phyloP scores from a whole-genome alignment of 257 asterid species.

The Hygrophila difformis region DNA sequence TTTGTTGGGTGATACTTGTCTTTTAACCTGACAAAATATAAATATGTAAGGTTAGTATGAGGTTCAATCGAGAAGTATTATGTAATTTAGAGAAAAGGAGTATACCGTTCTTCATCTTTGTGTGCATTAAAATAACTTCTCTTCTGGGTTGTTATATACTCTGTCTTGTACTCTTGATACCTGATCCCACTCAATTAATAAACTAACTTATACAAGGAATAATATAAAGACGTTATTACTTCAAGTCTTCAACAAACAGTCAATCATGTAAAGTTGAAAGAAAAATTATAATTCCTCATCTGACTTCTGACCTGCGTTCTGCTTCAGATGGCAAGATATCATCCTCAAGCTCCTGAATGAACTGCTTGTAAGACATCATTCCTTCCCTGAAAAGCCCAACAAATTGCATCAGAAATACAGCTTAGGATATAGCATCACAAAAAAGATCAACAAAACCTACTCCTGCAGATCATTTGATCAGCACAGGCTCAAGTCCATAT shows the following conservation, averaged over 20 bases:
- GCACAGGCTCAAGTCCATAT: too few relatives aligned
- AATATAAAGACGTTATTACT: not conserved
- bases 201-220: constrained; percentile 10
- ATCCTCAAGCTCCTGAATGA: constrained; percentile 99
- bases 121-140: constrained; percentile 73
- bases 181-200: constrained; percentile 26
- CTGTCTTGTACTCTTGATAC: constrained; percentile 91
- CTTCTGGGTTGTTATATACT: constrained; percentile 81
- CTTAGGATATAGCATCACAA: too few relatives aligned
- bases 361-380: constrained; percentile 98
- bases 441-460: constrained; percentile 3
- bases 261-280: not conserved
- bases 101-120: constrained; percentile 91
- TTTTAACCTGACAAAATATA: constrained; percentile 58
- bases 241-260: not conserved
- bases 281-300: constrained; percentile 13
- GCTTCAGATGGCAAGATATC: constrained; percentile 95
- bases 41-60: constrained; percentile 16
- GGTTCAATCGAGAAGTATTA: not conserved
- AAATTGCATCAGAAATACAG: too few relatives aligned
- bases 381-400: too few relatives aligned
- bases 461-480: too few relatives aligned
- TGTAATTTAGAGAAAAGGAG: not conserved
- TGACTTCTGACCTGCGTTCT: constrained; percentile 92
- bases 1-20: constrained; percentile 95